These are phyloP conservation scores for Hypomontagnella submonticulosa DNA, from an alignment of 495 filamentous ascomycete genomes.

Conservation along the genomic window DNA sequence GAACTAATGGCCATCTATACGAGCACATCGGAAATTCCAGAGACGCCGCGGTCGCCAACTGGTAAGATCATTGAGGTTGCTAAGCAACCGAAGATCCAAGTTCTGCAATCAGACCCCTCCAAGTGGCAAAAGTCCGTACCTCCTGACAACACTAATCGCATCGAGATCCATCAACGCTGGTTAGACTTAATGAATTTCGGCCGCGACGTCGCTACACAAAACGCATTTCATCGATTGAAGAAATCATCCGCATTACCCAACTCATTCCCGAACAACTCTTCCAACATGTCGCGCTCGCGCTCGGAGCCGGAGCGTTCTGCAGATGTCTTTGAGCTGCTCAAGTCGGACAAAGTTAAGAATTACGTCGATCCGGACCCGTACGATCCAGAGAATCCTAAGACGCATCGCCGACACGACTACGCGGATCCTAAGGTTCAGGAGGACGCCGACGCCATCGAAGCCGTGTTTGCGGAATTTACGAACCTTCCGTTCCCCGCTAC, in stretches of 20 bases:
- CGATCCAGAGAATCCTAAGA: constrained; percentile 43
- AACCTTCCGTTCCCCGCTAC: constrained; percentile 46
- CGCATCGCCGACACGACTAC: constrained; percentile 47
- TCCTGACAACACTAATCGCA: constrained; percentile 33
- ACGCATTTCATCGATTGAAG: constrained; percentile 37
- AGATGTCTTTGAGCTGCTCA: constrained; percentile 45
- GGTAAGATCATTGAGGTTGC: constrained; percentile 37
- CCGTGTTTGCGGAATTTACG: constrained; percentile 43
- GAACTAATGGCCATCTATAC: constrained; percentile 88
- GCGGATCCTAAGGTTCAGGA: constrained; percentile 48
- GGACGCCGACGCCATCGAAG: constrained; percentile 47
- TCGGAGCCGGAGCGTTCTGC: constrained; percentile 26
- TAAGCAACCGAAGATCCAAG: constrained; percentile 21
- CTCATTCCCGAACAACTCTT: neutral
- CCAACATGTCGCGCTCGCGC: constrained; percentile 3
- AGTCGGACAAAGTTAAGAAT: constrained; percentile 50
- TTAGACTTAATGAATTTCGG: constrained; percentile 38
- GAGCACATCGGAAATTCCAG: constrained; percentile 76
- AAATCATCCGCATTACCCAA: neutral
- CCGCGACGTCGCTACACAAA: constrained; percentile 13
- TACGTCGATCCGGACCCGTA: constrained; percentile 49
- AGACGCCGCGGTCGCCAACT: constrained; percentile 77
- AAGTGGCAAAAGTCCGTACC: constrained; percentile 39
- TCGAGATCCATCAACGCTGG: constrained; percentile 51
- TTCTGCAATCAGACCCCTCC: constrained; percentile 34